Evolutionary conservation across 2,329 filamentous ascomycete species (phyloP).

Genomic region (Trichoderma sp.): DNA sequence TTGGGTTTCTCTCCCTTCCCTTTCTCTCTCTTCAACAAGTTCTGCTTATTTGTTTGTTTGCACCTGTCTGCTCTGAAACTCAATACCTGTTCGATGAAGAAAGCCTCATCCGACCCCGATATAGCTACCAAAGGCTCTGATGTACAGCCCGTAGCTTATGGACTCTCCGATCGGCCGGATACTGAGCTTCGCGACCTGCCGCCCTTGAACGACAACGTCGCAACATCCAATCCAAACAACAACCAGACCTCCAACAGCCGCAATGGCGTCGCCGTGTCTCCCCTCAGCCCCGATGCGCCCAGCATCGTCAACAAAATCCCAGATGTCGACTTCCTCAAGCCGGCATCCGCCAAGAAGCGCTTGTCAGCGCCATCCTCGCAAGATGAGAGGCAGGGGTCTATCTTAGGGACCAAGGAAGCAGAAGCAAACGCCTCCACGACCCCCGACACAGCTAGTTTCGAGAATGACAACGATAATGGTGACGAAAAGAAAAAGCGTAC

Average conservation of each 20-base stretch:
- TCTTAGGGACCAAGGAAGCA: slow-evolving; percentile 44
- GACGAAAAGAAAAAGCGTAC: slow-evolving; percentile 38
- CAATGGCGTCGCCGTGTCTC: slow-evolving; percentile 16
- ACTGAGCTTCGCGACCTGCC: slow-evolving; percentile 27
- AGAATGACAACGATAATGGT: slow-evolving; percentile 31
- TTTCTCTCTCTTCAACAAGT: not conserved
- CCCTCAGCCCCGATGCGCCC: slow-evolving; percentile 17
- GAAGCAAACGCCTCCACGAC: slow-evolving; percentile 21
- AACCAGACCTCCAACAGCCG: slow-evolving; percentile 28
- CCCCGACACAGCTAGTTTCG: slow-evolving; percentile 31
- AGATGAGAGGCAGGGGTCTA: slow-evolving; percentile 55
- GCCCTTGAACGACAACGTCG: slow-evolving; percentile 16
- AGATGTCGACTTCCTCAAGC: slow-evolving; percentile 27
- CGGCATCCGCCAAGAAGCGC: slow-evolving; percentile 8
- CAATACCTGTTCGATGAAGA: slow-evolving; percentile 59
- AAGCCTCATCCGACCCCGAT: slow-evolving; percentile 54
- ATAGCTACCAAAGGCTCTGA: slow-evolving; percentile 57
- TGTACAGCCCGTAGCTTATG: slow-evolving; percentile 55
- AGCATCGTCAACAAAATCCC: slow-evolving; percentile 23
- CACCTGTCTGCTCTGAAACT: slow-evolving; percentile 16
- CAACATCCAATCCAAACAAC: slow-evolving; percentile 26
- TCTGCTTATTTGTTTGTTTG: not conserved
- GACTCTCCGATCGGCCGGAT: slow-evolving; percentile 41
- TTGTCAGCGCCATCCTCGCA: slow-evolving; percentile 47
- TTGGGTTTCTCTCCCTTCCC: not conserved